Conservation (phyloP, 306 rosid species). For the Alnus glutinosa region DNA sequence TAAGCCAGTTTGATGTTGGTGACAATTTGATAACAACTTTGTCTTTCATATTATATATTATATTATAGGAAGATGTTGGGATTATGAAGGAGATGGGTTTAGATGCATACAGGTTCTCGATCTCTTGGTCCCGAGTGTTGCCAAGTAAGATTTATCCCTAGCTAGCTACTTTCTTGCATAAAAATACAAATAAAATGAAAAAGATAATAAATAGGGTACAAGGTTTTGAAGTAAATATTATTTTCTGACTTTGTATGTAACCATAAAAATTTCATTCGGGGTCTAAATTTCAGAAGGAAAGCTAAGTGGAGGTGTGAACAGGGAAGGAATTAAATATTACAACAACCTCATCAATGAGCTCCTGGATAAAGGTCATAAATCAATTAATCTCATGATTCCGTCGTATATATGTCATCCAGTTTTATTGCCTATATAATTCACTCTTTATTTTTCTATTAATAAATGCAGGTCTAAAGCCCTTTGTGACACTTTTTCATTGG, state of each 20-base stretch:
- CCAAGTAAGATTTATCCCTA: too few species aligned
- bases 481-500: slow-evolving; percentile 50
- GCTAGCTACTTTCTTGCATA: too few species aligned
- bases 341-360: slow-evolving; percentile 41
- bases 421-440: not conserved
- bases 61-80: too few species aligned
- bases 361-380: slow-evolving; percentile 20
- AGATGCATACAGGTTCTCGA: too few species aligned
- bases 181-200: too few species aligned
- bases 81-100: too few species aligned
- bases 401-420: not conserved
- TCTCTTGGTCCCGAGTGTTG: too few species aligned
- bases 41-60: too few species aligned
- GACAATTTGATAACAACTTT: too few species aligned
- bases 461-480: slow-evolving; percentile 34
- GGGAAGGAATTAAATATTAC: slow-evolving; percentile 46
- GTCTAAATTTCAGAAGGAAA: slow-evolving; percentile 38
- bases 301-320: slow-evolving; percentile 44
- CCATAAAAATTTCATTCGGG: not conserved
- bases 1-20: too few species aligned
- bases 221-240: too few species aligned
- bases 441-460: not conserved
- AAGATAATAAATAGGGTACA: too few species aligned
- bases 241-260: not conserved
- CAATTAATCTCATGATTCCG: not conserved